Evolutionary conservation across 2,329 filamentous ascomycete genomes (phyloP).

Genomic region (Hypomyces perniciosus): DNA sequence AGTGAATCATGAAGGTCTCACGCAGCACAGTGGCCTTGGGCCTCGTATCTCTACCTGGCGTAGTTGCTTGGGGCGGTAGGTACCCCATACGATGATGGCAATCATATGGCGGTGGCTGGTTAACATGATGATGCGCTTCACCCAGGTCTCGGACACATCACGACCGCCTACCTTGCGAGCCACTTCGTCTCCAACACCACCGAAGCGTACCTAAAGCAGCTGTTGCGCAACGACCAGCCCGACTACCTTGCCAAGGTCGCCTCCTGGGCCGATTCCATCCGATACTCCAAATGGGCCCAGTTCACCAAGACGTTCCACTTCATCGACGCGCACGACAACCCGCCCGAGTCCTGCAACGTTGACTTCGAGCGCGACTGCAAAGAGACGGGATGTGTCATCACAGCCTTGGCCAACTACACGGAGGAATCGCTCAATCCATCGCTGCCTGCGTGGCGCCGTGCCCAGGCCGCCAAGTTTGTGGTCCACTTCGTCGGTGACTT

Average conservation of each 20-base stretch:
- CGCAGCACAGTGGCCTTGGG: conserved; percentile 23
- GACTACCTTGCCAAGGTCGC: conserved; percentile 59
- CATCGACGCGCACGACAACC: conserved; percentile 61
- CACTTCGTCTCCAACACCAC: conserved; percentile 54
- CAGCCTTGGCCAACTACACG: conserved; percentile 57
- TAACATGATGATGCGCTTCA: conserved; percentile 1
- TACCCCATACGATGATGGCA: conserved; percentile 7
- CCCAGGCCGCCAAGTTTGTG: conserved; percentile 60
- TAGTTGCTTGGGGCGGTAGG: conserved; percentile 39
- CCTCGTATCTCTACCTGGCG: conserved; percentile 29
- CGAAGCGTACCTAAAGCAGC: conserved; percentile 48
- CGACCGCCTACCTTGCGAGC: conserved; percentile 57
- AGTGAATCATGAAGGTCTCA: conserved; percentile 28
- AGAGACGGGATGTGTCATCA: conserved; percentile 55
- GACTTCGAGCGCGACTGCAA: conserved; percentile 58
- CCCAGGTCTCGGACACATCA: conserved; percentile 57
- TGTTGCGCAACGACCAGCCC: conserved; percentile 48
- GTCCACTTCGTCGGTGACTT: conserved; percentile 66
- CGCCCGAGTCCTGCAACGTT: conserved; percentile 52
- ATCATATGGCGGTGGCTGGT: neutral
- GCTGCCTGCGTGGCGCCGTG: conserved; percentile 40
- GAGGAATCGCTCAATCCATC: conserved; percentile 42
- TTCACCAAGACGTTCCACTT: conserved; percentile 61
- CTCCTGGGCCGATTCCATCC: conserved; percentile 61
- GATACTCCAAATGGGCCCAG: conserved; percentile 57